Percentiles rank a stretch among this genome's conserved stretches.
Conservation (phyloP, 345 rosid genomes). For the Salix brachista region DNA sequence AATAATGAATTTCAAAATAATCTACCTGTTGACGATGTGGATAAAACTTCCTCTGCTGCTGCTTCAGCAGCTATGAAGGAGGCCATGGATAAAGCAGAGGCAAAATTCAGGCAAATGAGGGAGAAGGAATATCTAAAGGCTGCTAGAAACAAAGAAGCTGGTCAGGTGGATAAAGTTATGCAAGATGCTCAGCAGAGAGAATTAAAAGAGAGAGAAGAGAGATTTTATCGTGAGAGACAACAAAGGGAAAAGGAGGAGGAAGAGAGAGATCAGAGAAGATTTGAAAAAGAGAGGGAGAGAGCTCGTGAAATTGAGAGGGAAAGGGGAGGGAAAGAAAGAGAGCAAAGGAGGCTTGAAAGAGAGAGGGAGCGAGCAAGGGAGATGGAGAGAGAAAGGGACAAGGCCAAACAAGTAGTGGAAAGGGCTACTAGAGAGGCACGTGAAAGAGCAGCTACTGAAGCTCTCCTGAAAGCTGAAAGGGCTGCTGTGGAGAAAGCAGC, state of each 20-base stretch:
- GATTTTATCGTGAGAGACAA: slow-evolving; percentile 46
- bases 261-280: slow-evolving; percentile 54
- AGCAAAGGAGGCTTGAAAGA: slow-evolving; percentile 56
- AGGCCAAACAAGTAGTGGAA: slow-evolving; percentile 86
- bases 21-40: slow-evolving; percentile 54
- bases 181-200: slow-evolving; percentile 57
- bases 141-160: slow-evolving; percentile 61
- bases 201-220: slow-evolving; percentile 54
- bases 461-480: slow-evolving; percentile 76
- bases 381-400: slow-evolving; percentile 62
- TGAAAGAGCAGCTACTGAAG: slow-evolving; percentile 88
- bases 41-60: slow-evolving; percentile 52
- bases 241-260: slow-evolving; percentile 52
- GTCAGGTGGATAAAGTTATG: slow-evolving; percentile 44
- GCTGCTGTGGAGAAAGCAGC: slow-evolving; percentile 77
- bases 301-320: slow-evolving; percentile 43
- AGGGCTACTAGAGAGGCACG: slow-evolving; percentile 98
- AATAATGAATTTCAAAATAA: slow-evolving; percentile 42
- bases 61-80: slow-evolving; percentile 96
- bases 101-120: slow-evolving; percentile 84
- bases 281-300: slow-evolving; percentile 54
- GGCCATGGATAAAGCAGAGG: slow-evolving; percentile 98
- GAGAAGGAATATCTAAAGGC: slow-evolving; percentile 72
- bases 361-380: slow-evolving; percentile 63
- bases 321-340: slow-evolving; percentile 61